Conservation (phyloP, 805 yeast species). For the Komagataella pastoris region DNA sequence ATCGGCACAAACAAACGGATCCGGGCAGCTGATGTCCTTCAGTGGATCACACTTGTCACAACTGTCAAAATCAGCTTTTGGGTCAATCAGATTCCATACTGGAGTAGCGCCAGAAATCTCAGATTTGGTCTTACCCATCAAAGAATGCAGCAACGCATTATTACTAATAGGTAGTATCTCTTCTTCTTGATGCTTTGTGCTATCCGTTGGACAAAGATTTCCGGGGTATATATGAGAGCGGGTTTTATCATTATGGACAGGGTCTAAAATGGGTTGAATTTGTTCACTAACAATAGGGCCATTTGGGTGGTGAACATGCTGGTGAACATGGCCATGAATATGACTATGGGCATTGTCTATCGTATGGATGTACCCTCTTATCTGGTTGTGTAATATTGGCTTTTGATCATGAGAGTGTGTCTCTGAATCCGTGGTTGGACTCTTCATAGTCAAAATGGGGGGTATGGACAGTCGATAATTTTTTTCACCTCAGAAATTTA, state of each 20-base stretch:
- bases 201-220: background rate
- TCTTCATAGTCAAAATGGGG: background rate
- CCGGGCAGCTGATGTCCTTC: background rate
- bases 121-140: background rate
- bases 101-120: background rate
- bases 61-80: background rate
- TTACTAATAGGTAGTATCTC: background rate
- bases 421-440: background rate
- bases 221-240: background rate
- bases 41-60: background rate
- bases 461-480: background rate
- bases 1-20: background rate
- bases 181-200: background rate
- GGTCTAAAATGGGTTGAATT: background rate
- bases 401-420: background rate
- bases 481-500: background rate
- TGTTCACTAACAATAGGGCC: background rate
- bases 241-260: background rate
- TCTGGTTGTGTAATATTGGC: background rate
- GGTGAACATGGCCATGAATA: slow-evolving; percentile 6
- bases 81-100: background rate
- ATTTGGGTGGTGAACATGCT: slow-evolving; percentile 1
- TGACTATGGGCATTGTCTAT: slow-evolving; percentile 4
- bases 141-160: background rate
- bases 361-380: background rate